Evolutionary conservation across 2,329 filamentous ascomycete species (phyloP).

Genomic region (Aspergillus sp.): DNA sequence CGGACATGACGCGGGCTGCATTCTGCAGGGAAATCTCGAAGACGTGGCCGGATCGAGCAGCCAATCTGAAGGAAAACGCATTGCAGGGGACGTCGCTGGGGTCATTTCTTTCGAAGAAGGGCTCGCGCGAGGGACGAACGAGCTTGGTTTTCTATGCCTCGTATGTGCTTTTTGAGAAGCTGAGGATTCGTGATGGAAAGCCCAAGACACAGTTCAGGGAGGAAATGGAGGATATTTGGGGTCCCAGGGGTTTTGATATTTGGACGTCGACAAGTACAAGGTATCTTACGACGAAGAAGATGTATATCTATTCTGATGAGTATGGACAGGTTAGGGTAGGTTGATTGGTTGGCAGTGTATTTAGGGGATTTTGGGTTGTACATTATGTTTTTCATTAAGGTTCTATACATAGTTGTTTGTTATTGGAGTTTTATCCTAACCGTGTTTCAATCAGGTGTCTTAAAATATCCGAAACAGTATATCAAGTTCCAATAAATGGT

Average conservation of each 20-base stretch:
- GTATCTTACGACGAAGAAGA: not conserved
- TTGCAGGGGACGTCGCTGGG: slow-evolving; percentile 37
- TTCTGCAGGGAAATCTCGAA: slow-evolving; percentile 53
- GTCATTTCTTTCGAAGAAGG: slow-evolving; percentile 53
- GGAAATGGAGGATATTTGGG: slow-evolving; percentile 52
- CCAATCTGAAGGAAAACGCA: slow-evolving; percentile 38
- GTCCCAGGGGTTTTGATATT: slow-evolving; percentile 10
- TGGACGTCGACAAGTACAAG: not conserved
- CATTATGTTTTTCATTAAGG: not conserved
- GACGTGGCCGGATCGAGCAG: slow-evolving; percentile 38
- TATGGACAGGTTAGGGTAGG: slow-evolving; percentile 7
- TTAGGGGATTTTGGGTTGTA: not conserved
- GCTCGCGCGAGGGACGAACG: slow-evolving; percentile 49
- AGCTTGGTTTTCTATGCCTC: slow-evolving; percentile 53
- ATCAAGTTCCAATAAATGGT: not conserved
- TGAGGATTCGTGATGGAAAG: slow-evolving; percentile 52
- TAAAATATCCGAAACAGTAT: no score
- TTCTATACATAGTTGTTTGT: no score
- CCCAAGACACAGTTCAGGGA: slow-evolving; percentile 52
- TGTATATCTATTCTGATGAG: not conserved
- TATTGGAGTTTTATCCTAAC: no score
- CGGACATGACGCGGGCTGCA: slow-evolving; percentile 51
- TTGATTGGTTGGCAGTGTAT: not conserved
- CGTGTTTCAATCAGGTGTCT: no score
- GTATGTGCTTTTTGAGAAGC: slow-evolving; percentile 62